Evolutionary conservation across 1,139 yeast genomes (phyloP).

Genomic region (Fermentozyma sake): DNA sequence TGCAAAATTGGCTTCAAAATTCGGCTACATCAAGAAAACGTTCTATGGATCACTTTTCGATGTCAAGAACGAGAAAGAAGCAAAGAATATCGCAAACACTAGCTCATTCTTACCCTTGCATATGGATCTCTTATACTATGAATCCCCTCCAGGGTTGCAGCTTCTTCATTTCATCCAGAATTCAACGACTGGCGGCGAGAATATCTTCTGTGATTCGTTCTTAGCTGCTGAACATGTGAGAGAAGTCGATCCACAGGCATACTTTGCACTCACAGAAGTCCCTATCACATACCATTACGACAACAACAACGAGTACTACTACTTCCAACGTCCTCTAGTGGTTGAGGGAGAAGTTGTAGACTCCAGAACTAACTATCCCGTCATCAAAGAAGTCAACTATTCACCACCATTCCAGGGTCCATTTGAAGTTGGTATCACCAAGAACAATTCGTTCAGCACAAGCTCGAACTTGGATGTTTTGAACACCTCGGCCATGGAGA

Average conservation of each 20-base stretch:
- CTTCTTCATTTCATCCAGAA: slow-evolving; percentile 64
- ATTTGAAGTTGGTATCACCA: slow-evolving; percentile 50
- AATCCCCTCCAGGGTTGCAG: slow-evolving; percentile 82
- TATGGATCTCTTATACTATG: slow-evolving; percentile 76
- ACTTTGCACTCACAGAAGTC: slow-evolving; percentile 54
- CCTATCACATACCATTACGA: slow-evolving; percentile 72
- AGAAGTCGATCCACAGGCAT: slow-evolving; percentile 57
- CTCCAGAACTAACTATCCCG: slow-evolving; percentile 25
- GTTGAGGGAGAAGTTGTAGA: slow-evolving; percentile 42
- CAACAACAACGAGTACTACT: slow-evolving; percentile 61
- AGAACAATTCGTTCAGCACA: slow-evolving; percentile 15
- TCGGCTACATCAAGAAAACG: slow-evolving; percentile 70
- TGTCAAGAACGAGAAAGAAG: slow-evolving; percentile 53
- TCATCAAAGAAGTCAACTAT: slow-evolving; percentile 61
- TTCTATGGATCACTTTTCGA: slow-evolving; percentile 75
- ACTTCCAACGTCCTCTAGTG: slow-evolving; percentile 60
- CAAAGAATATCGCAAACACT: slow-evolving; percentile 76
- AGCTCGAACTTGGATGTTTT: slow-evolving; percentile 5
- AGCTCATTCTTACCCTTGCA: slow-evolving; percentile 66
- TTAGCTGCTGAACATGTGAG: slow-evolving; percentile 57
- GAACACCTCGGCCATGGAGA: slow-evolving; percentile 14
- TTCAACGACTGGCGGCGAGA: slow-evolving; percentile 65
- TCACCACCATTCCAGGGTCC: slow-evolving; percentile 90
- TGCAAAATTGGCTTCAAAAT: slow-evolving; percentile 47
- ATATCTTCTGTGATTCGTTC: slow-evolving; percentile 71